Evolutionary conservation across 306 rosid genomes (phyloP), one percentile per base, ranked within the genome.

Genomic region (Macrotyloma uniflorum): DNA sequence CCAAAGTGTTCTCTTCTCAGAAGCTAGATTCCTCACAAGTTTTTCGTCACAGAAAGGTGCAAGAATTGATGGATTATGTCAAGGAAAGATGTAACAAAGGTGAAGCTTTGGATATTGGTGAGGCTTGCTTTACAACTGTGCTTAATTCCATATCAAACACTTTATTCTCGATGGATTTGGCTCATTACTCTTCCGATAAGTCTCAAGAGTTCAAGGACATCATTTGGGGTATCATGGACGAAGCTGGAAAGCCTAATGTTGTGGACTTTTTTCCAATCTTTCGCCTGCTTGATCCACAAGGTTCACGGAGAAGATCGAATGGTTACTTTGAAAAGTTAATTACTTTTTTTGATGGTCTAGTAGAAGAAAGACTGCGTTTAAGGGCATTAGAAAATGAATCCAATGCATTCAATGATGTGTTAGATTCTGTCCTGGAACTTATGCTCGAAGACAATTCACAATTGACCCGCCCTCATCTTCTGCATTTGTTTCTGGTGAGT

Each of bases 111-210:
- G 73, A 83, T 28, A 26, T 86, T 57, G 79, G 87, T 7, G 74
- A 46, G 57, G 85, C 81, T 12, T n/a, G 51, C 5, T 74, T 86
- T 38, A 40, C 18, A 22, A 68, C 82, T 0, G 6, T 66, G 0
- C 78, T 86, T 13, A 83, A 83, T 59, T 61, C 84, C 15, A 32
- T 86, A 6, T 80, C 87, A 5, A 76, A 75, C 51, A 86, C 89
- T 26, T 36, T 80, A 3, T 70, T 86, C 36, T 80, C 89, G 0
- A 45, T 16, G 68, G 87, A 83, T 67, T 70, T 75, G 30, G 78
- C 42, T 13, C 45, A 40, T 11, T 66, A 38, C 50, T 0, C 51
- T 65, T 65, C 70, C 5, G 18, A 38, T 3, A 38, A 65, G 49
- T 65, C 70, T 38, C 49, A 38, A 36, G 84, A 71, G 69, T 71